A percentile compares a stretch with the other conserved stretches of the same genome.
phyloP scores from a whole-genome alignment of 1,139 yeast species.

The Saccharomyces hybrid region DNA sequence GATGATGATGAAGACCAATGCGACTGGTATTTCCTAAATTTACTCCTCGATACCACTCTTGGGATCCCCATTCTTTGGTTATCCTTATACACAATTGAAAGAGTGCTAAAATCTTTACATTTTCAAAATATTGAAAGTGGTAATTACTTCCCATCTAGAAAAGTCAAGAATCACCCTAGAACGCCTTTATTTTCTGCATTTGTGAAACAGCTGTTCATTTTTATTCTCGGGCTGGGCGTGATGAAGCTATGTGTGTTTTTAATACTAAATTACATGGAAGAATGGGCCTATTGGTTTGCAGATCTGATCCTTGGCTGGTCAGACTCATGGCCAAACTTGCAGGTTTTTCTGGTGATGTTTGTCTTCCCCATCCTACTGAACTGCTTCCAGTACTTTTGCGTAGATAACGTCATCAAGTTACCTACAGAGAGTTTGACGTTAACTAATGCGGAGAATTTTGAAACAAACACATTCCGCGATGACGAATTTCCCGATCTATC shows the following conservation, averaged over 20 bases:
- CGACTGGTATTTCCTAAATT: conserved; percentile 86
- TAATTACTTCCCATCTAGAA: conserved; percentile 40
- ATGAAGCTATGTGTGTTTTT: conserved; percentile 54
- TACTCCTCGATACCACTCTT: conserved; percentile 86
- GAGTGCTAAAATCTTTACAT: conserved; percentile 41
- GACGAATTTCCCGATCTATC: conserved; percentile 3
- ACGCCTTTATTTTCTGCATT: conserved; percentile 43
- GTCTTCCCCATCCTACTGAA: conserved; percentile 74
- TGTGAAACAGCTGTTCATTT: conserved; percentile 64
- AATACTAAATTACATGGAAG: conserved; percentile 49
- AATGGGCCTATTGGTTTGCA: conserved; percentile 39
- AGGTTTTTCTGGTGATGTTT: conserved; percentile 80
- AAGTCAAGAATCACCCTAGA: conserved; percentile 1
- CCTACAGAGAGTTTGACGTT: conserved; percentile 27
- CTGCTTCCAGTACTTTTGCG: conserved; percentile 74
- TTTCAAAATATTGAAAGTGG: conserved; percentile 70
- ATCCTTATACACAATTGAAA: conserved; percentile 39
- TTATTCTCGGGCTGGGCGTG: conserved; percentile 47
- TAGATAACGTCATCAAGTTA: conserved; percentile 78
- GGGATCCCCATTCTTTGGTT: conserved; percentile 80
- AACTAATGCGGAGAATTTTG: conserved; percentile 19
- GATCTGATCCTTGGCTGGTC: conserved; percentile 67
- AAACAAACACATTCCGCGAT: conserved; percentile 9
- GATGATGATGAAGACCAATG: conserved; percentile 51
- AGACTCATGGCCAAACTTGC: conserved; percentile 68